Evolutionary conservation across 2,329 filamentous ascomycete genomes (phyloP).

Genomic region (Trichoderma sp.): DNA sequence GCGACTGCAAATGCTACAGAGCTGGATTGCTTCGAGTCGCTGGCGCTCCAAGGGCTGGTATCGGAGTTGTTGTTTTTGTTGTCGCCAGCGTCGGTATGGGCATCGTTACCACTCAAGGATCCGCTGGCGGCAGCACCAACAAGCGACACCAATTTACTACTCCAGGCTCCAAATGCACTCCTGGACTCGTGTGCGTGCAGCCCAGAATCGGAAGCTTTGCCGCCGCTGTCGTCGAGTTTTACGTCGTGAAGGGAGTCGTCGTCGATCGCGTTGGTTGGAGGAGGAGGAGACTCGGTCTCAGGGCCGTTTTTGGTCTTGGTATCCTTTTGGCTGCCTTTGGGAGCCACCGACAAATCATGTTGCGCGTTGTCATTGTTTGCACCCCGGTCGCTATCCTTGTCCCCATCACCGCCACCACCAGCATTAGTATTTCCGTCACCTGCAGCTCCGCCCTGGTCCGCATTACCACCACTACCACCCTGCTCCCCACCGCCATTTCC

Average conservation of each 20-base stretch:
- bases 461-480: slow-evolving; percentile 28
- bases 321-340: slow-evolving; percentile 48
- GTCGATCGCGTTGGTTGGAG: slow-evolving; percentile 46
- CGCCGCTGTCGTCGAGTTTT: slow-evolving; percentile 61
- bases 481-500: slow-evolving; percentile 30
- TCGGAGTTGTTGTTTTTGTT: slow-evolving; percentile 48
- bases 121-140: slow-evolving; percentile 21
- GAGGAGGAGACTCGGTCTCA: slow-evolving; percentile 34
- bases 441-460: slow-evolving; percentile 29
- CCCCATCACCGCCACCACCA: slow-evolving; percentile 39
- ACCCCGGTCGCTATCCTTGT: slow-evolving; percentile 42
- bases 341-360: slow-evolving; percentile 35
- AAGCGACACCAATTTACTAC: slow-evolving; percentile 59
- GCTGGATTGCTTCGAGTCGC: slow-evolving; percentile 55
- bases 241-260: slow-evolving; percentile 64
- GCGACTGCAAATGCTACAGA: slow-evolving; percentile 53
- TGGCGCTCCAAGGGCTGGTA: slow-evolving; percentile 54
- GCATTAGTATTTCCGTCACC: slow-evolving; percentile 27
- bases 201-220: slow-evolving; percentile 59
- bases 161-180: slow-evolving; percentile 59
- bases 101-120: slow-evolving; percentile 42
- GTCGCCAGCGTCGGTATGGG: slow-evolving; percentile 41
- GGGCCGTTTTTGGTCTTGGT: slow-evolving; percentile 34
- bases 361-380: slow-evolving; percentile 32
- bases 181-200: slow-evolving; percentile 53